Evolutionary conservation across 2,329 filamentous ascomycete species (phyloP), one percentile per base, ranked within the genome.

Genomic region (Trichophyton schoenleinii): DNA sequence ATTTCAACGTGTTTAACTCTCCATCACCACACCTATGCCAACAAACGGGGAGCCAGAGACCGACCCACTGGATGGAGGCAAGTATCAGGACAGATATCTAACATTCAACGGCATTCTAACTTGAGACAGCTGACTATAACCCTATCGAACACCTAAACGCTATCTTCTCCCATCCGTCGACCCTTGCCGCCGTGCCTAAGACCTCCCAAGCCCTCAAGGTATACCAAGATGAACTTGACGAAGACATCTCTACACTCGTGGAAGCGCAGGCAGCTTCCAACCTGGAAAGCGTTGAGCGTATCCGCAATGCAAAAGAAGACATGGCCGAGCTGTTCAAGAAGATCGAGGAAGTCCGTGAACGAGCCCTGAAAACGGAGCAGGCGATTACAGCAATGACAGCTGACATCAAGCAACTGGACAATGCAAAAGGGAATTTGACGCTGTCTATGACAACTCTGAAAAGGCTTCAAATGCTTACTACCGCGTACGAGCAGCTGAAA

Each of bases 311-410:
- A 52, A 92, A 96, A 77, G 83, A 85, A 61, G 94, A 97, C 76
- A 84, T 99, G 64, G 87, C 88, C 18, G 86, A 88, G 67, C 84
- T 99, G 44, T 96, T 99, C 79, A 85, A 86, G 69, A 95, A 95
- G 77, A 96, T 99, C 73, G 92, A 97, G 73, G 88, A 86, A 66
- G 92, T 99, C 61, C 88, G 91, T 61, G 87, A 87, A 68, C 85
- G 92, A 59, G 94, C 94, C 42, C 83, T 95, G 68, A 86, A 91
- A 79, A 97, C 94, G 20, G 94, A 99, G 75, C 87, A 91, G 72
- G 88, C 91, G 66, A 99, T 99, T 71, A 96, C 92, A 55, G 91
- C 91, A 67, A 99, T 99, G 94, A 99, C 94, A 64, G 91, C 94
- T 62, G 94, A 99, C 71, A 99, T 99, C 73, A 99, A 99, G 78